These are phyloP conservation scores for Solanum bulbocastanum DNA, from an alignment of 257 asterid genomes.

Conservation along the genomic window DNA sequence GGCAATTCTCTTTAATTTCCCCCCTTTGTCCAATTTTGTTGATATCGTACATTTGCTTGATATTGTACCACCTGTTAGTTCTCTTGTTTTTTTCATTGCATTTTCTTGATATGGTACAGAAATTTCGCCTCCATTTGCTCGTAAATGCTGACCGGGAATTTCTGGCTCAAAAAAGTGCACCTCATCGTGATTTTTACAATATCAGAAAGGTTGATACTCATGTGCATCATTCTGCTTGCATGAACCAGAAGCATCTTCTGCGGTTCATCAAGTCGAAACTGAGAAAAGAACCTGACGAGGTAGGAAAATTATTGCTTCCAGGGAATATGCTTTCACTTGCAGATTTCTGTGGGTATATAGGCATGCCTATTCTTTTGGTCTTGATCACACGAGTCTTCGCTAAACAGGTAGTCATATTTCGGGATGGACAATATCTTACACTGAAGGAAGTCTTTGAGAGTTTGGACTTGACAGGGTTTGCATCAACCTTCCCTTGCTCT, in stretches of 20 bases:
- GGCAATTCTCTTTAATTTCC: conserved; percentile 7
- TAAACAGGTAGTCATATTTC: conserved; percentile 78
- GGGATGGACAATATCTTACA: conserved; percentile 88
- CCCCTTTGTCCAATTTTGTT: neutral
- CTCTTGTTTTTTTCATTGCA: conserved; percentile 3
- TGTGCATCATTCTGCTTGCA: conserved; percentile 94
- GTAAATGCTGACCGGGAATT: conserved; percentile 78
- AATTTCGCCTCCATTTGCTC: conserved; percentile 79
- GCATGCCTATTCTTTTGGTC: neutral
- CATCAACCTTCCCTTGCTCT: neutral
- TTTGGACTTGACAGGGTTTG: conserved; percentile 91
- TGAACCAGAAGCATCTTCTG: conserved; percentile 95
- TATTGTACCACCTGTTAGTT: conserved; percentile 1
- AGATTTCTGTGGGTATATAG: neutral
- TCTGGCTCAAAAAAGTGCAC: conserved; percentile 89
- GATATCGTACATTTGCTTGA: conserved; percentile 5
- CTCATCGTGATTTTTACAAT: conserved; percentile 94
- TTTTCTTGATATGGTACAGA: conserved; percentile 29
- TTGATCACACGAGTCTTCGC: neutral
- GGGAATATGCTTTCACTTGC: neutral
- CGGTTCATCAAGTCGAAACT: conserved; percentile 83
- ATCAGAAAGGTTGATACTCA: conserved; percentile 91
- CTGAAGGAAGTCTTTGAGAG: conserved; percentile 94
- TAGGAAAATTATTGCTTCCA: conserved; percentile 2
- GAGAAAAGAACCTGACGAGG: conserved; percentile 93